Base-by-base conservation (phyloP, 345 rosid genomes). In the Lepidium aucheri region DNA sequence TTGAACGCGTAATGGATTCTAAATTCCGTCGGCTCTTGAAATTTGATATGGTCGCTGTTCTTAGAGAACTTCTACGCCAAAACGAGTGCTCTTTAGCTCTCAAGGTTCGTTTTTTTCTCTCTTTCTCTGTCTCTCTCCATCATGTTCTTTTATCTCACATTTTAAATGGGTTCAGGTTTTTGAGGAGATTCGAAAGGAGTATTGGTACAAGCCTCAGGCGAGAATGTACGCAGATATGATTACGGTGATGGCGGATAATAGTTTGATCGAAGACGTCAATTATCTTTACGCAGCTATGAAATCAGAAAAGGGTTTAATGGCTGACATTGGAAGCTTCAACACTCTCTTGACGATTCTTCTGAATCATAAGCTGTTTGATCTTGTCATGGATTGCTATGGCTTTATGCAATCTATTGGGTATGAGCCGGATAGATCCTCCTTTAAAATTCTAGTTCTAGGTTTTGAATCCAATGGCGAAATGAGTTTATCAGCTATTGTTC, bases 1-100 rank as follows among this genome's bases (percentile, higher is more conserved):
- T 84, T 20, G 76, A 79, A 38, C 81, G 73, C 13, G 80, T 74
- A 42, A 63, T 83, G 38, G 60, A 65, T 62, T 78, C 80, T 69
- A 79, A 76, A 43, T 76, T 86, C 85, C 75, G 75, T 45, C 92
- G 91, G 20, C 76, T 90, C 63, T 77, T 90, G 77, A 90, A 89
- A 83, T 76, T 84, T 53, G 94, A 86, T 33, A 86, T 89, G 94
- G 73, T 87, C 55, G 89, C 91, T 9, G 96, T 86, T 60, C 94
- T 87, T 36, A 78, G 89, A 6, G 94, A 89, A 55, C 94, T 89
- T 36, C 72, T 89, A 70, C 82, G 96, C 43, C 96, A 86, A 71
- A 82, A 79, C 72, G 84, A 84, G 18, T 82, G 91, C 76, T 68
- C 80, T 33, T 44, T 89, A 63, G 72, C 87, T 50, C 86, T 89